phyloP scores from a whole-genome alignment of 2,329 filamentous ascomycete genomes.

The Phoma herbarum region DNA sequence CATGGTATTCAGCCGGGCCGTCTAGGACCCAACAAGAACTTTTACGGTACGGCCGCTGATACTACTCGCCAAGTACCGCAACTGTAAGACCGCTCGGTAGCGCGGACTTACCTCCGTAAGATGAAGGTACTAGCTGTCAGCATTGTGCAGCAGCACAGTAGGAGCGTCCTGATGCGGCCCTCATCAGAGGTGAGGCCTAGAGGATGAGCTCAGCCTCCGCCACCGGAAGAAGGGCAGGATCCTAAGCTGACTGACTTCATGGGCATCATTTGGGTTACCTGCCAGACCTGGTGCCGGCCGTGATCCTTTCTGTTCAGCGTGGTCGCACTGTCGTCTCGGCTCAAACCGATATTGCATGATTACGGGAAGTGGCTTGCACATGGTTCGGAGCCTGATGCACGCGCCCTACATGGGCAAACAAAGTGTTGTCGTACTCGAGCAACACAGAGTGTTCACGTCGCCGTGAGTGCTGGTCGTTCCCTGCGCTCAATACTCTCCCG shows the following conservation, averaged over 20 bases:
- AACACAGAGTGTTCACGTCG: conserved; percentile 16
- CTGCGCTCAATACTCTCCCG: conserved; percentile 4
- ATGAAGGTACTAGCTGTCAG: neutral
- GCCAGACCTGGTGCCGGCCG: neutral
- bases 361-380: neutral
- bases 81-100: neutral
- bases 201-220: neutral
- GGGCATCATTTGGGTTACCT: neutral
- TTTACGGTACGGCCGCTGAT: neutral
- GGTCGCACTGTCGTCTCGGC: conserved; percentile 8
- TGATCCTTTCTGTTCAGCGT: neutral
- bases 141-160: neutral
- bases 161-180: neutral
- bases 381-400: neutral
- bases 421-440: conserved; percentile 2
- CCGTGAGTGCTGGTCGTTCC: conserved; percentile 6
- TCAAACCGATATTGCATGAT: neutral
- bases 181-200: neutral
- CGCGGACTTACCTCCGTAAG: neutral
- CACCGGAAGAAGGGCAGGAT: neutral
- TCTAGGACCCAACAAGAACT: neutral
- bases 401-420: neutral
- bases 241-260: neutral
- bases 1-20: neutral
- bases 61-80: neutral